Evolutionary conservation across 306 rosid species (phyloP).

Genomic region (Erythrophleum fordii): DNA sequence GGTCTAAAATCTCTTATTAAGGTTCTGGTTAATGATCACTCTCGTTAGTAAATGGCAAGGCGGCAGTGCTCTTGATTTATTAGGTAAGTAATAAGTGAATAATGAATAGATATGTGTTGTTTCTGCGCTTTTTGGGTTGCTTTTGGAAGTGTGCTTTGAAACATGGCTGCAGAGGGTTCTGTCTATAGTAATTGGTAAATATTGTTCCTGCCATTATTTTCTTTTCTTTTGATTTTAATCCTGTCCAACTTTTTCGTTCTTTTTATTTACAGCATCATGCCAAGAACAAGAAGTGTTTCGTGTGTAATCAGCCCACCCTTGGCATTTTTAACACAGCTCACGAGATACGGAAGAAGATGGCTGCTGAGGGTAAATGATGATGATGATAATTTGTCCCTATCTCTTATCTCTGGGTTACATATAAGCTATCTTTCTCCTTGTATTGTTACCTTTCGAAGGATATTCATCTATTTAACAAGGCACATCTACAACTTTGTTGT

Average conservation of each 20-base stretch:
- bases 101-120: neutral
- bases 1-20: neutral
- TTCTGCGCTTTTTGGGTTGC: neutral
- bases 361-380: slow-evolving; percentile 48
- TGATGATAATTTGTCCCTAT: neutral
- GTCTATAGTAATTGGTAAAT: neutral
- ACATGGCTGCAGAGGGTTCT: neutral
- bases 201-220: neutral
- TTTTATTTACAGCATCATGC: slow-evolving; percentile 52
- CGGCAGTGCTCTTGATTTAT: neutral
- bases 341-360: slow-evolving; percentile 56
- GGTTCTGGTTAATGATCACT: neutral
- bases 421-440: neutral
- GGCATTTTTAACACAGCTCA: slow-evolving; percentile 64
- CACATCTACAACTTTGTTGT: neutral
- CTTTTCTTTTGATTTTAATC: neutral
- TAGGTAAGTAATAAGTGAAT: neutral
- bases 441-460: neutral
- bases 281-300: slow-evolving; percentile 64
- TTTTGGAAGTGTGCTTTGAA: neutral
- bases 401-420: neutral
- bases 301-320: slow-evolving; percentile 57
- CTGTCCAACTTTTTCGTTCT: neutral
- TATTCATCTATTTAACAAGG: neutral
- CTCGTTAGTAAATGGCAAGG: neutral